Evolutionary conservation across 306 rosid species (phyloP), one percentile per base, ranked within the genome.

Genomic region (Malus asiatica): DNA sequence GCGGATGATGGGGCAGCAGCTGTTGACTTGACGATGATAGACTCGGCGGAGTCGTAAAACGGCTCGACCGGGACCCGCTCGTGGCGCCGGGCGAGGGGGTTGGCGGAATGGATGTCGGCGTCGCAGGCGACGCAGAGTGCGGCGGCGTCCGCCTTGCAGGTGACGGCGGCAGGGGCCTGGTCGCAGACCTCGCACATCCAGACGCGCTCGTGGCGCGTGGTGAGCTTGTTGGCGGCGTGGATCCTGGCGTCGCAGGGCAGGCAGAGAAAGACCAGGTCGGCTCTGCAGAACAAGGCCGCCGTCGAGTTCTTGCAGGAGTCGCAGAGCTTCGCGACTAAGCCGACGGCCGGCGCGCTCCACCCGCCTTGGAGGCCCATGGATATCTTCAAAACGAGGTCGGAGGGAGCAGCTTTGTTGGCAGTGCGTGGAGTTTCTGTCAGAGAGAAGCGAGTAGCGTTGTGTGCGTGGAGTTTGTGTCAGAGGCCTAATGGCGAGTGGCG

Each of bases 161-260:
- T 90, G 89, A 96, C 93, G 10, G 92, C 74, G 0, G 97, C 98
- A 0, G 99, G 99, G 0, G 97, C 98, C 22, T 96, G 99, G 78
- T 92, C 98, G 77, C 99, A 96, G 13, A 92, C 98, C 79, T 92
- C 97, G 3, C 99, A 96, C 84, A 96, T 83, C 99, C 97, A 96
- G 10, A 96, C 93, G 46, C 99, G 98, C 77, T 81, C 89, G 80
- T 92, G 98, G 68, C 93, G 88, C 7, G 91, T 87, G 0, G 91
- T 82, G 0, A 88, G 79, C 72, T 88, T 89, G 76, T 88, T 90
- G 61, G 83, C 83, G 44, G 77, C 80, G 88, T 95, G 98, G 74
- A 92, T 86, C 68, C 74, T 90, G 66, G 90, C 53, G 73, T 96
- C 99, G 63, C 99, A 96, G 8, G 60, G 38, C 32, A 96, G 82